Evolutionary conservation across 2,329 filamentous ascomycete genomes (phyloP), one percentile per base, ranked within the genome.

Genomic region (Curvularia spicifera): DNA sequence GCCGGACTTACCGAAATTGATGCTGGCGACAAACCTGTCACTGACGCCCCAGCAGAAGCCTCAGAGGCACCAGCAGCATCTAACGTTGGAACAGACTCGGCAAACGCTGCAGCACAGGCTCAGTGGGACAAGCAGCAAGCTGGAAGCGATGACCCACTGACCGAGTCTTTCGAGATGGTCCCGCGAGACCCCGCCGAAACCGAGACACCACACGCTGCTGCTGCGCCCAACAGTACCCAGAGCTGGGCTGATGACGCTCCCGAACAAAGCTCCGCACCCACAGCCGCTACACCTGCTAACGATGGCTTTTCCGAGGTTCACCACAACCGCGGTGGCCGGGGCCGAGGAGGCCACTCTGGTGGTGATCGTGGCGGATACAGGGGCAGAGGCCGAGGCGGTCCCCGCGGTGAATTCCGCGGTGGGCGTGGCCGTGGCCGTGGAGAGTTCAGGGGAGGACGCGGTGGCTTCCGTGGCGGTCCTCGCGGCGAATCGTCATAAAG

Each of bases 191-290:
- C 88, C 46, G 80, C 86, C 51, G 92, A 96, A 81, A 89, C 89
- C 5, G 91, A 95, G 61, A 86, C 83, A 37, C 87, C 86, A 37
- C 74, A 86, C 42, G 79, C 83, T 46, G 63, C 74, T 20, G 76
- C 78, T 13, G 71, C 77, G 20, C 85, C 86, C 26, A 87, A 85
- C n/a, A 85, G 87, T 46, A 87, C 85, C 6, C 87, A 89, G 72
- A 92, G 88, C 69, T 96, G 91, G 91, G 91, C 91, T 26, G 92
- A 96, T 70, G 91, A 95, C 60, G 85, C 90, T 22, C 68, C 70
- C 12, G 74, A 75, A 35, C 70, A 69, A 20, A 64, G 65, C 45
- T 68, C 69, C 31, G 62, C 71, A 26, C 56, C 64, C 31, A 58
- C 76, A 22, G 60, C 74, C 24, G 58, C 73, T 44, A 63, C 71